Base-by-base conservation (phyloP, 208 protist genomes). In the Trypanosoma scelopori region DNA sequence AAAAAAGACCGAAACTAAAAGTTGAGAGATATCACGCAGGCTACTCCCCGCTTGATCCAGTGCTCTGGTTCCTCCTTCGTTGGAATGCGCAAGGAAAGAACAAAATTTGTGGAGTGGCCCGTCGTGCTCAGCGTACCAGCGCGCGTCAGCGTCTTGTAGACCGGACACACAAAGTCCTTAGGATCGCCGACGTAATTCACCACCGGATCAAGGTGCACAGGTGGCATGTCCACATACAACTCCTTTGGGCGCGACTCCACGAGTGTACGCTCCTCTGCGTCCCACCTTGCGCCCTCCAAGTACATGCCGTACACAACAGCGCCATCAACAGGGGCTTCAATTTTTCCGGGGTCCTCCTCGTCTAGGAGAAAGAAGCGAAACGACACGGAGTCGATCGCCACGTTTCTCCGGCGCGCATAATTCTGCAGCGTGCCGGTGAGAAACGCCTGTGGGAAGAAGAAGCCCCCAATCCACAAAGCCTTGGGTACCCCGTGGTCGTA, bases 21-120 rank as follows among this genome's bases (percentile, higher is more conserved):
- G 63, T 95, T 93, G 3, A 97, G 73, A 0, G 88, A 93, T 11
- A 95, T 80, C 18, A 97, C 68, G 55, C 89, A 94, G 11, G 92
- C 92, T 16, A 95, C 89, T 12, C 98, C 98, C 20, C 96, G 84
- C 72, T 98, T 92, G 52, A 98, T 92, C 98, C 98, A 99, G 81
- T 98, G 94, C 30, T 67, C 57, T 18, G 94, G 81, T 6, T 89
- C 65, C 11, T 82, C 70, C 23, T 83, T 76, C 3, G 95, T 97
- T 11, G 97, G 96, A 30, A 99, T 88, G 49, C 98, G 82, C 49
- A 99, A 92, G 15, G 89, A 76, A 32, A 99, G 84, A 30, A 99
- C 93, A 80, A 98, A 99, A 89, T 99, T 99, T 25, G 98, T 99
- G 0, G 97, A 99, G 81, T 99, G 98, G 27, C 98, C 98, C 2